A percentile compares a stretch with the other conserved stretches of the same genome.
Conservation (phyloP, 2,329 filamentous ascomycete species). For the Claviceps citrina region DNA sequence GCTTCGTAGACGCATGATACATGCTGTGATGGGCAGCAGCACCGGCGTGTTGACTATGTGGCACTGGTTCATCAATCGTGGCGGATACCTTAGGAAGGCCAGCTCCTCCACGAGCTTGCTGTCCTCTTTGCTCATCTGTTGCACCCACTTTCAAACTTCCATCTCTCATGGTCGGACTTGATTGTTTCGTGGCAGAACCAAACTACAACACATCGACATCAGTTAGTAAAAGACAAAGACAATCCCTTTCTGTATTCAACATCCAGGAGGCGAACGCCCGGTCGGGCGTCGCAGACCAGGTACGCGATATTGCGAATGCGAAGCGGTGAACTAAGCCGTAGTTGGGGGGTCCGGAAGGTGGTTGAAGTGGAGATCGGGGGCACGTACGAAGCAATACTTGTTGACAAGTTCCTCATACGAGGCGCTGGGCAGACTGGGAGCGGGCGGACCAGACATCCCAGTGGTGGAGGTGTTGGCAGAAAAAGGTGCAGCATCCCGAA, state of each 20-base stretch:
- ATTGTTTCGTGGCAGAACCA: conserved; percentile 37
- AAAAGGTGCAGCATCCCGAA: conserved; percentile 14
- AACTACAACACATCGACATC: conserved; percentile 29
- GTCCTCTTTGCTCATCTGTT: conserved; percentile 14
- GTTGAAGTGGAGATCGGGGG: conserved; percentile 23
- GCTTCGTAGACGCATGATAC: conserved; percentile 8
- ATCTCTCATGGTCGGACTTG: conserved; percentile 34
- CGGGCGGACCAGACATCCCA: conserved; percentile 13
- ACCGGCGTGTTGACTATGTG: conserved; percentile 15
- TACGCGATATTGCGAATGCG: too few relatives aligned
- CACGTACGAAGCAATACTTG: conserved; percentile 99
- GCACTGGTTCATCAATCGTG: neutral
- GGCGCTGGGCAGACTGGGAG: conserved; percentile 52
- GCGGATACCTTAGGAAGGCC: neutral
- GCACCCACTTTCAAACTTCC: conserved; percentile 28
- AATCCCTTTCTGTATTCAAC: neutral
- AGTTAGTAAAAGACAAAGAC: conserved; percentile 25
- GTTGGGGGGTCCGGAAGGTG: conserved; percentile 10
- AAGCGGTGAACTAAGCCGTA: conserved; percentile 5
- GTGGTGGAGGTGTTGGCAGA: conserved; percentile 9
- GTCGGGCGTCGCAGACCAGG: too few relatives aligned
- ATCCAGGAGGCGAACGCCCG: too few relatives aligned
- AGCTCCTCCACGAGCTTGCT: neutral
- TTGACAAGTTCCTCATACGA: conserved; percentile 95
- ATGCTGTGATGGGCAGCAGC: conserved; percentile 30